Base-by-base conservation (phyloP, 163 green algal species). In the Coccomyxa subellipsoidea region DNA sequence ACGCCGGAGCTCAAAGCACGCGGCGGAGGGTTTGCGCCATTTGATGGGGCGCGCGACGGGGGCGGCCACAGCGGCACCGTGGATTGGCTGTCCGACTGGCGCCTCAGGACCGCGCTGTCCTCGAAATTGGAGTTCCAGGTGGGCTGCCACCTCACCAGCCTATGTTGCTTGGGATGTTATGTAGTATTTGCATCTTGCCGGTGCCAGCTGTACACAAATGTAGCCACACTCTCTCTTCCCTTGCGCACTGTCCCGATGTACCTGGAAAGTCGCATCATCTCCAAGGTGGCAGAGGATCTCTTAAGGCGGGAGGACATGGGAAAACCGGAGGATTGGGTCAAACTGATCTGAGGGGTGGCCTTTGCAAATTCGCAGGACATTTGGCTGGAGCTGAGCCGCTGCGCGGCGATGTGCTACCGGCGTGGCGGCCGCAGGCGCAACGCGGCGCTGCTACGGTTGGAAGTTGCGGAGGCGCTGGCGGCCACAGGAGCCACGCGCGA, bases 1-100 rank as follows among this genome's bases (percentile, higher is more conserved):
- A 81, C 40, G 7, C 40, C 27, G 25, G 38, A 31, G 29, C 15
- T 18, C 8, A 25, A 79, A 25, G 35, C 36, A 12, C 5, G n/a
- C 25, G 40, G 35, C 7, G 47, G 27, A 7, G 18, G 23, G 18
- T 75, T 10, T 38, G 70, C n/a, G 32, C 29, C 66, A 9, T 34
- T 35, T 73, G 4, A 18, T 37, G 2, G 66, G 79, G 59, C 9
- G 18, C 34, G 29, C 66, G 29, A 35, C 27, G 66, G 75, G 80
- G 39, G 80, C 83, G 2, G 34, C 77, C 36, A 59, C 4, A 12
- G 15, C 5, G 47, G 47, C 23, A 18, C 47, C 1, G 47, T 27
- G 15, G 47, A 59, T 12, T 87, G 84, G 84, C 84, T 87, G 37
- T 77, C 84, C 34, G 78, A 88, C 59, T 86, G 82, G 82, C 82